Evolutionary conservation across 1,284 basidiomycete genomes (phyloP), one percentile per base, ranked within the genome.

Genomic region (Sanghuangporus baumii): DNA sequence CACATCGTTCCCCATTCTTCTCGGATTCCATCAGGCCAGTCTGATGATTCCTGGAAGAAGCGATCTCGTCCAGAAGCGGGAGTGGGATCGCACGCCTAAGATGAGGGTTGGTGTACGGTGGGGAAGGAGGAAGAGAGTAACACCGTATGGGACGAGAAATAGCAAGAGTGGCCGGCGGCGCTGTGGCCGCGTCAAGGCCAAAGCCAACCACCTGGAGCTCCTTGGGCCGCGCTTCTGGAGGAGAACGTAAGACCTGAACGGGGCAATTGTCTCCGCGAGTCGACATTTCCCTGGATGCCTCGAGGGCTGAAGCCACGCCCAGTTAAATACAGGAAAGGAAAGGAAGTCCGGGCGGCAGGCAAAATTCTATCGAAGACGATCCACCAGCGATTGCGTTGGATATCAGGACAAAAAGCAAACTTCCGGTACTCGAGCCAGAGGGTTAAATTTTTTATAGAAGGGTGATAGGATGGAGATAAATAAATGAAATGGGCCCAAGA

Each of bases 81-180:
- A 64, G 55, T 12, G 63, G 63, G 23, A 64, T 58, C 2, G 59
- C 59, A 26, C 59, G 54, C 46, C 60, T 64, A 8, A 64, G 59
- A 57, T 64, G 63, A 3, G 63, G 55, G 59, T 64, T 64, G 34
- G 63, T 64, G 18, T 57, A 57, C 36, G 63, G 63, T 16, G 63
- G 63, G 12, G 63, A 64, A 41, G 63, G 63, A 11, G 63, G 63
- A 46, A 60, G 57, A 31, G 26, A 60, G 46, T 46, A 61, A 46
- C 38, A 41, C 37, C 40, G 37, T 9, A 20, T 9, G 47, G 51
- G 41, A 48, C 20, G 40, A 12, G 40, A 16, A 50, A 11, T n/a
- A 8, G 9, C 14, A 57, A 14, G 26, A 56, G 57, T 37, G 36
- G 54, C 31, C 9, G 37, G 37, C 52, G 58, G 16, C 43, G 51